A percentile compares a stretch with the other conserved stretches of the same genome.
phyloP scores from a whole-genome alignment of 495 filamentous ascomycete species.

The Bombardia bombarda region DNA sequence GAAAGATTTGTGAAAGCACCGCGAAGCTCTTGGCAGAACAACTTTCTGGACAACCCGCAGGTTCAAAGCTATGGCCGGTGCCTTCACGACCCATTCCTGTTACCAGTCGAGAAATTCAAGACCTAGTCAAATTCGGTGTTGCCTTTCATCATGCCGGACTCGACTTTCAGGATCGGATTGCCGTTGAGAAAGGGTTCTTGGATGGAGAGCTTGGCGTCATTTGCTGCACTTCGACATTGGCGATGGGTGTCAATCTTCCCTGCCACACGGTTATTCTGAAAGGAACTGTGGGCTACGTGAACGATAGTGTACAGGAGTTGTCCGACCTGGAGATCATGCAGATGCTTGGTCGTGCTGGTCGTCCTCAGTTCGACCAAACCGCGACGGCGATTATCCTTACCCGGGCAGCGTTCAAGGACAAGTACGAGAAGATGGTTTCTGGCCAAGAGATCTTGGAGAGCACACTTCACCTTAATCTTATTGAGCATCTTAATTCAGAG shows the following conservation, averaged over 20 bases:
- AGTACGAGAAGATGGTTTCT: slow-evolving; percentile 77
- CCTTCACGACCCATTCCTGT: slow-evolving; percentile 50
- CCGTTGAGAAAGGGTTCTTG: slow-evolving; percentile 66
- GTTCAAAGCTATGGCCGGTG: slow-evolving; percentile 59
- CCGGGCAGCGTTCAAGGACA: slow-evolving; percentile 51
- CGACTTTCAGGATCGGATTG: slow-evolving; percentile 57
- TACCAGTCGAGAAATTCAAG: slow-evolving; percentile 53
- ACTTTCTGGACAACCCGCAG: slow-evolving; percentile 50
- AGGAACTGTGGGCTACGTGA: slow-evolving; percentile 68
- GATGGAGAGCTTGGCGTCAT: slow-evolving; percentile 76
- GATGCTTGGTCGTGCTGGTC: slow-evolving; percentile 90
- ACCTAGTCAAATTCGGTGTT: slow-evolving; percentile 60
- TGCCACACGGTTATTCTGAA: slow-evolving; percentile 92
- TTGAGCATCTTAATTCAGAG: slow-evolving; percentile 92
- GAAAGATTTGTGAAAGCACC: slow-evolving; percentile 68
- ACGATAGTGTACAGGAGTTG: slow-evolving; percentile 62
- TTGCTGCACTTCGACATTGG: slow-evolving; percentile 91
- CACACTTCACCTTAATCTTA: slow-evolving; percentile 75
- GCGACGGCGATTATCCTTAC: slow-evolving; percentile 88
- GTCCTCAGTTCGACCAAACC: slow-evolving; percentile 85
- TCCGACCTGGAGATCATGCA: slow-evolving; percentile 95
- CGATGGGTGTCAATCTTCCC: slow-evolving; percentile 88
- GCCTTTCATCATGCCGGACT: slow-evolving; percentile 94
- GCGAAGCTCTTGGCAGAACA: slow-evolving; percentile 63
- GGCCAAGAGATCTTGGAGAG: slow-evolving; percentile 84